Evolutionary conservation across 1,284 basidiomycete species (phyloP).

Genomic region (Ceratobasidium sp.): DNA sequence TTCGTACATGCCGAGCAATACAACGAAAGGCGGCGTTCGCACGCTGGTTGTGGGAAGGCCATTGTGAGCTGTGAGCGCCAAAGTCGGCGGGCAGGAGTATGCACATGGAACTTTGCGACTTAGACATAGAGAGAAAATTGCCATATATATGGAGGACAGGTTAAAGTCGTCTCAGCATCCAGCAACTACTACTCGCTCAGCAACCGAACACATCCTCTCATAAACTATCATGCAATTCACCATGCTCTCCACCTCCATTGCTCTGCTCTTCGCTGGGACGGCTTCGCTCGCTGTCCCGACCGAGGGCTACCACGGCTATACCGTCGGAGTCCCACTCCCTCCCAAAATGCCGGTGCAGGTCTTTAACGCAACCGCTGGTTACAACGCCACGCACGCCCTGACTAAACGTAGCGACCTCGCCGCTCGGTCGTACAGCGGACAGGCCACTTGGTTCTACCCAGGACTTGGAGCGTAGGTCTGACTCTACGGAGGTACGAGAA

Average conservation of each 20-base stretch:
- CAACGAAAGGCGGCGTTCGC: too few relatives aligned
- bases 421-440: background rate
- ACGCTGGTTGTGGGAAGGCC: too few relatives aligned
- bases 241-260: background rate
- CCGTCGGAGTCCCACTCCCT: background rate
- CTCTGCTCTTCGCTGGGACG: background rate
- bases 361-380: conserved; percentile 8
- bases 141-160: too few relatives aligned
- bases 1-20: too few relatives aligned
- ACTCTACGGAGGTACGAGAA: background rate
- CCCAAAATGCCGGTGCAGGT: background rate
- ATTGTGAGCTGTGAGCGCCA: too few relatives aligned
- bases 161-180: too few relatives aligned
- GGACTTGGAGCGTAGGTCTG: conserved; percentile 25
- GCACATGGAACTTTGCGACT: too few relatives aligned
- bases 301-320: too few relatives aligned
- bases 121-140: too few relatives aligned
- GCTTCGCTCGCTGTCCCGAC: background rate
- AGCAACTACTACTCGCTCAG: too few relatives aligned
- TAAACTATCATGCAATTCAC: background rate
- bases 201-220: background rate
- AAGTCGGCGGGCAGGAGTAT: too few relatives aligned
- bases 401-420: background rate
- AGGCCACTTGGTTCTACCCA: conserved; percentile 20
- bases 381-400: conserved; percentile 15